A percentile compares a stretch with the other conserved stretches of the same genome.
Evolutionary conservation across 2,329 filamentous ascomycete genomes (phyloP).

Genomic region (Polytolypa hystricis): DNA sequence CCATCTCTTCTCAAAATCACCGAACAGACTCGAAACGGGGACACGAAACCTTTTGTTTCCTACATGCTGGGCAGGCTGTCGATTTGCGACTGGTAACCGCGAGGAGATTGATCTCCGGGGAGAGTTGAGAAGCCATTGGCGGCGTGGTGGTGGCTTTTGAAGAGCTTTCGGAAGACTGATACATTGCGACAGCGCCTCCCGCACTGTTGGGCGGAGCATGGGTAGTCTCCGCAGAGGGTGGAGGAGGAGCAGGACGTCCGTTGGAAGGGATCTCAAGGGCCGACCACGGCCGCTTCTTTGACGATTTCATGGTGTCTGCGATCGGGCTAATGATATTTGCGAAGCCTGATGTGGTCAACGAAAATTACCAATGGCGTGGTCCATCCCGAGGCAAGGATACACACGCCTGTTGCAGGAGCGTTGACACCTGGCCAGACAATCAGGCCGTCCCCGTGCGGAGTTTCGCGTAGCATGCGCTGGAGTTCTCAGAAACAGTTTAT

Average conservation of each 20-base stretch:
- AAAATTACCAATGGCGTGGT: no score
- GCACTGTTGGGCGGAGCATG: slow-evolving; percentile 1
- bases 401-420: no score
- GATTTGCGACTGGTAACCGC: slow-evolving; percentile 25
- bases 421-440: no score
- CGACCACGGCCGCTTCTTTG: slow-evolving; percentile 8
- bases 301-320: no score
- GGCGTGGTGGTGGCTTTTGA: slow-evolving; percentile 6
- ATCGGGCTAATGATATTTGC: no score
- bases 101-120: slow-evolving; percentile 6
- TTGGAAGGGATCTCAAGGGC: slow-evolving; percentile 6
- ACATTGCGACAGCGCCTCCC: slow-evolving; percentile 2
- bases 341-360: no score
- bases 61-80: slow-evolving; percentile 39
- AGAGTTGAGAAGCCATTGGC: neutral
- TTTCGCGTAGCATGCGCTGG: no score
- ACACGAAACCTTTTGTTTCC: slow-evolving; percentile 37
- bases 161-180: slow-evolving; percentile 7
- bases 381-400: no score
- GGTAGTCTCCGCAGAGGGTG: neutral
- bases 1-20: no score
- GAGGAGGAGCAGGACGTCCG: neutral
- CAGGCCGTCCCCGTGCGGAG: no score
- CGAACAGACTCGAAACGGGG: neutral
- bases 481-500: no score